Evolutionary conservation across 2,329 filamentous ascomycete genomes (phyloP).

Genomic region (Amauroascus niger): DNA sequence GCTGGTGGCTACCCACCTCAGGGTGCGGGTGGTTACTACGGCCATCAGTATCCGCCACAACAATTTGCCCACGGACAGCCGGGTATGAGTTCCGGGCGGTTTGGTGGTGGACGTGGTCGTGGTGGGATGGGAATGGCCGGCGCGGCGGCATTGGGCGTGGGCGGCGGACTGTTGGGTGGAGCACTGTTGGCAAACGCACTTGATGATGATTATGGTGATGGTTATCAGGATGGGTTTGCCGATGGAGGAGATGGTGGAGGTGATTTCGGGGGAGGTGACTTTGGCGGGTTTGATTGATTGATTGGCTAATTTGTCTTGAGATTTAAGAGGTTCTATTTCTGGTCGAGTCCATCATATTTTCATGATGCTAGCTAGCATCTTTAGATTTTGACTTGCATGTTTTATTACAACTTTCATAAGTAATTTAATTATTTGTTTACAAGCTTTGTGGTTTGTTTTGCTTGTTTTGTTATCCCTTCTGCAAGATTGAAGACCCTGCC

Average conservation of each 20-base stretch:
- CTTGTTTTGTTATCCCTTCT: too few relatives aligned
- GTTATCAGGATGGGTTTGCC: conserved; percentile 24
- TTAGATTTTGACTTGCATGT: too few relatives aligned
- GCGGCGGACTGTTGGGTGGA: conserved; percentile 72
- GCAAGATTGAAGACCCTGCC: too few relatives aligned
- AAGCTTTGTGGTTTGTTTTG: background rate
- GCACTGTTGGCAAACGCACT: conserved; percentile 60
- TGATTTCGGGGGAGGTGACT: conserved; percentile 1
- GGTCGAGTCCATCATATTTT: background rate
- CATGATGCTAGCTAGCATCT: too few relatives aligned
- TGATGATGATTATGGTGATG: conserved; percentile 42
- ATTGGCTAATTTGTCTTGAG: background rate
- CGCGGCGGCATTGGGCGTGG: conserved; percentile 66
- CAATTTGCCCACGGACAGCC: background rate
- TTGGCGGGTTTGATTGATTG: conserved; percentile 4
- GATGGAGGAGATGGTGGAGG: conserved; percentile 17
- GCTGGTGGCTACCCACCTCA: background rate
- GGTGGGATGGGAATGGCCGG: conserved; percentile 34
- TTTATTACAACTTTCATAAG: background rate
- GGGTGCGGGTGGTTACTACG: background rate
- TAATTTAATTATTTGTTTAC: background rate
- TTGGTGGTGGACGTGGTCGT: conserved; percentile 2
- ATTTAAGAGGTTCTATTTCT: background rate
- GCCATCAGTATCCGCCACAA: background rate
- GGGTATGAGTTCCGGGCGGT: background rate